Evolutionary conservation across 352 stramenopile genomes (phyloP), one percentile per base, ranked within the genome.

Genomic region (Pythium rishiriense): DNA sequence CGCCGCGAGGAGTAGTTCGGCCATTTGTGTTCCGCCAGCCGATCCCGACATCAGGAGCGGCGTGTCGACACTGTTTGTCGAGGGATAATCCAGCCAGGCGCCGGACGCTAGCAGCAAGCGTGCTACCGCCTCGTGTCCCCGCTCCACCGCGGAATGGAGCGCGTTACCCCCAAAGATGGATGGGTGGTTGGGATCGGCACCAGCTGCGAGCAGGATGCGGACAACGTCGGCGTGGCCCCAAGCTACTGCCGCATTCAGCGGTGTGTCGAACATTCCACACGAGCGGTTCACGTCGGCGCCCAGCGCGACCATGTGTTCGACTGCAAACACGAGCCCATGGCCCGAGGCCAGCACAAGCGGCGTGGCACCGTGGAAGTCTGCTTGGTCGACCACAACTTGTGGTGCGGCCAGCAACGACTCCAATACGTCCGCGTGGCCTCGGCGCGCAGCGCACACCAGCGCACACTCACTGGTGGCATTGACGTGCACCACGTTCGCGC

Each of bases 61-160:
- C 4, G 12, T 31, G 17, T n/a, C 7, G 46, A 26, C 48, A 17
- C 37, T 12, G 48, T 55, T 21, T 12, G 14, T 4, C 28, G 22
- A 19, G 22, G 12, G 22, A 31, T 17, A 25, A 14, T 55, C 42
- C 48, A 29, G 15, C 0, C 12, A 12, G 12, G 48, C 48, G 29
- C 48, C 48, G 14, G 28, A 14, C 15, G 48, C 48, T 4, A 52
- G 46, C n/a, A 57, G 50, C 19, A 15, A 3, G 9, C 12, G 21
- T 7, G n/a, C 50, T 3, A 28, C 21, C 3, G 19, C 35, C 2
- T 3, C 21, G 14, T 48, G 9, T 58, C 76, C 29, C 29, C 59
- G 66, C 63, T 9, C 48, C 73, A 0, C 21, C 47, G 12, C 45
- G 54, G 10, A 60, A 76, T 62, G 60, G 47, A 29, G 68, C 70